Evolutionary conservation across 2,329 filamentous ascomycete species (phyloP).

Genomic region (Talaromyces sp.): DNA sequence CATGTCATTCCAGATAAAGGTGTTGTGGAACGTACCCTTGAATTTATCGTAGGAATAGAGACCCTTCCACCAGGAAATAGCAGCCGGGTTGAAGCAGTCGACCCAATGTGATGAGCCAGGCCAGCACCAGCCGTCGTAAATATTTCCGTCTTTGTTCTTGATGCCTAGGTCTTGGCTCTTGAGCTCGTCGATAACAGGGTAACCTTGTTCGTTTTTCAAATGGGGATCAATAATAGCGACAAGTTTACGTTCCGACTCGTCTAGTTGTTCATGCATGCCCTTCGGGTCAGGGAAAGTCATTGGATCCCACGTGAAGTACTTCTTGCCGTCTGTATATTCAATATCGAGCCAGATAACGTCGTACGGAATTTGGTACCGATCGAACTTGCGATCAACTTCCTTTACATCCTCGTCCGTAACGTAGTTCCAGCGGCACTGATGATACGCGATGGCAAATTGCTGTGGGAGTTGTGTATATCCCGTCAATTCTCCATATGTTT

Average conservation of each 20-base stretch:
- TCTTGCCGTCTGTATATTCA: conserved; percentile 93
- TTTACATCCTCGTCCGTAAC: conserved; percentile 95
- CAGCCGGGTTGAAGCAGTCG: conserved; percentile 91
- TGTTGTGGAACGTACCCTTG: conserved; percentile 79
- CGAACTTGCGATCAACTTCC: conserved; percentile 93
- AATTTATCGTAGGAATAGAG: conserved; percentile 87
- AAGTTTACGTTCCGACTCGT: conserved; percentile 79
- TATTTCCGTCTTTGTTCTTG: conserved; percentile 81
- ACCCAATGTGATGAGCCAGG: conserved; percentile 95
- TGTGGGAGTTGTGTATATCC: conserved; percentile 89
- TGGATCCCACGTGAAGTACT: conserved; percentile 97
- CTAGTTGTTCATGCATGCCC: conserved; percentile 83
- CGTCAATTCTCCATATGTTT: conserved; percentile 82
- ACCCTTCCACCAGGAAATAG: conserved; percentile 83
- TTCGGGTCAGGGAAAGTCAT: conserved; percentile 83
- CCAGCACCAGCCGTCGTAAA: conserved; percentile 99
- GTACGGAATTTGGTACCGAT: conserved; percentile 92
- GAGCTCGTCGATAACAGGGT: conserved; percentile 73
- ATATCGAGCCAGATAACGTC: conserved; percentile 99
- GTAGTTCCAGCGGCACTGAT: conserved; percentile 99
- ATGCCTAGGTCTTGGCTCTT: conserved; percentile 80
- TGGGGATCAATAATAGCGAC: conserved; percentile 96
- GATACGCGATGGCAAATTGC: conserved; percentile 87
- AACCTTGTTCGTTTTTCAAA: conserved; percentile 86
- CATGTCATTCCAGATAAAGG: conserved; percentile 99